Evolutionary conservation across 2,329 filamentous ascomycete genomes (phyloP).

Genomic region (Fusarium odoratissimum): DNA sequence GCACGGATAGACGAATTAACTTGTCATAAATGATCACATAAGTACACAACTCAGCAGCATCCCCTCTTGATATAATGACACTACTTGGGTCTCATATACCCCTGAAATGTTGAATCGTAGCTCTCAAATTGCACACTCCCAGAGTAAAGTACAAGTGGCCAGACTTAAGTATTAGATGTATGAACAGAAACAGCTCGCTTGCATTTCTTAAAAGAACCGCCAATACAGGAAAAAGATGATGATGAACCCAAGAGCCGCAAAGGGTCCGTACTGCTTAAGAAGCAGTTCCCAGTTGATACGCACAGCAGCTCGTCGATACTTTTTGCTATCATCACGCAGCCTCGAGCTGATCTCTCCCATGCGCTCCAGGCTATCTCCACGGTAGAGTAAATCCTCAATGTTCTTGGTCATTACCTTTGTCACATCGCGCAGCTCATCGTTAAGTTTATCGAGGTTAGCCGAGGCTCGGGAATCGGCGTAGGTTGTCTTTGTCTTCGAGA

Average conservation of each 20-base stretch:
- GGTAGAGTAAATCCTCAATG: constrained; percentile 95
- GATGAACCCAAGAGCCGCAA: constrained; percentile 83
- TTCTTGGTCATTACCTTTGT: constrained; percentile 99
- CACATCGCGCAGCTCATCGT: constrained; percentile 96
- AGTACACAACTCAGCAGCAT: constrained; percentile 33
- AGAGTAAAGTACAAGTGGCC: constrained; percentile 2
- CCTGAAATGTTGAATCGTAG: background rate
- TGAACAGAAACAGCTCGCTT: constrained; percentile 23
- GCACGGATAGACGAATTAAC: constrained; percentile 19
- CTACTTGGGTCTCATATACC: background rate
- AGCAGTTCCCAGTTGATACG: constrained; percentile 98
- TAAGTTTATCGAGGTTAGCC: constrained; percentile 93
- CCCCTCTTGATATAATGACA: background rate
- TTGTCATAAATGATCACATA: constrained; percentile 37
- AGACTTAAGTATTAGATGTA: constrained; percentile 24
- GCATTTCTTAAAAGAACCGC: constrained; percentile 80
- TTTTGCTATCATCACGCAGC: constrained; percentile 90
- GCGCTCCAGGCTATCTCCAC: constrained; percentile 91
- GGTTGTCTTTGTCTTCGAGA: constrained; percentile 89
- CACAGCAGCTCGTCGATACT: constrained; percentile 92
- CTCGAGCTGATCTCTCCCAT: constrained; percentile 96
- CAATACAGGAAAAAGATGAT: constrained; percentile 90
- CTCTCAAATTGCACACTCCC: background rate
- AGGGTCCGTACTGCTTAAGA: constrained; percentile 95
- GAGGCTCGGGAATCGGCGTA: constrained; percentile 93